Conservation (phyloP, 495 filamentous ascomycete species). For the Aspergillus kassunensis region DNA sequence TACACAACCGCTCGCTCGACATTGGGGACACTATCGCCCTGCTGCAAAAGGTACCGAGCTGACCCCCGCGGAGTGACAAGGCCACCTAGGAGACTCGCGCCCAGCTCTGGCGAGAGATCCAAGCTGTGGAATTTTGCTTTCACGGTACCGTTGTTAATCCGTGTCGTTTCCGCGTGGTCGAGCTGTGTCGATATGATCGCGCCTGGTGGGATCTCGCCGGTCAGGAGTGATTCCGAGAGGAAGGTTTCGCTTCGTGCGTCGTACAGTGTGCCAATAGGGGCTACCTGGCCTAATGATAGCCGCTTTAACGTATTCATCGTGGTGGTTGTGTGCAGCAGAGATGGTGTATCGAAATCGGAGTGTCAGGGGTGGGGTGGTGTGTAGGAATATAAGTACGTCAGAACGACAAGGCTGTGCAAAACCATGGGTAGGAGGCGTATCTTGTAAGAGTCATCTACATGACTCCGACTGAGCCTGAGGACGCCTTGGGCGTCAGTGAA, state of each 20-base stretch:
- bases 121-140: background rate
- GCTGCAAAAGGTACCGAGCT: background rate
- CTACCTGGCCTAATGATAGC: background rate
- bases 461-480: too few species aligned
- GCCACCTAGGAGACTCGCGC: conserved; percentile 1
- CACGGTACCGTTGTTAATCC: background rate
- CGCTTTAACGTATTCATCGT: conserved; percentile 5
- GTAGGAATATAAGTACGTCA: too few species aligned
- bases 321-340: too few species aligned
- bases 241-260: conserved; percentile 1
- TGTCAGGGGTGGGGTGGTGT: too few species aligned
- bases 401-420: too few species aligned
- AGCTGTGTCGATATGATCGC: background rate
- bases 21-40: background rate
- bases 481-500: too few species aligned
- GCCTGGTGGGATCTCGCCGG: background rate
- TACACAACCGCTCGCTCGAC: background rate
- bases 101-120: background rate
- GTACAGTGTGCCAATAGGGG: conserved; percentile 6
- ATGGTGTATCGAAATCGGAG: too few species aligned
- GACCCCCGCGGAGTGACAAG: background rate
- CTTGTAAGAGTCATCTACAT: too few species aligned
- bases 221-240: background rate
- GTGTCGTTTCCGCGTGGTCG: background rate
- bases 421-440: too few species aligned